Evolutionary conservation across 768 basidiomycete genomes (phyloP), one percentile per base, ranked within the genome.

Genomic region (Gelatoporia subvermispora): DNA sequence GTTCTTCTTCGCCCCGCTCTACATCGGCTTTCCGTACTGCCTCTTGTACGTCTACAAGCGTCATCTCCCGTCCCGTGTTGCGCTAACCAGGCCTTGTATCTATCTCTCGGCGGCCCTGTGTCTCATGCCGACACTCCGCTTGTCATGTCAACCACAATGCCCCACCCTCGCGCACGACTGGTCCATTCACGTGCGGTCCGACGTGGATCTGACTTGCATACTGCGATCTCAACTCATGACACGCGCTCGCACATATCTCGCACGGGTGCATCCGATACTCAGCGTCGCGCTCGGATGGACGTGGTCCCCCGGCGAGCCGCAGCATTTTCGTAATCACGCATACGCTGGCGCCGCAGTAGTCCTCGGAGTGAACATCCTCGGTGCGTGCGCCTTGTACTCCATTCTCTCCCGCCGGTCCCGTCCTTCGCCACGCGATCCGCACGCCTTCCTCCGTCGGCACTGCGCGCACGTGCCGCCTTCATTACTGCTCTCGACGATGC

Each of bases 261-360:
- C 24, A 8, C 4, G 40, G 3, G 16, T 2, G 2, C n/a, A 8
- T 46, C n/a, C n/a, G n/a, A n/a, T n/a, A n/a, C 17, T n/a, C 41
- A 88, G 86, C 66, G 72, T 95, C 42, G 78, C 81, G 0, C 75
- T 94, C 2, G 79, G 81, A 3, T 78, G 88, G 52, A 72, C 74
- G 0, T 84, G 82, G 64, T 65, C 68, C 3, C 77, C 79, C 0
- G 74, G 75, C 11, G 67, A 73, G 8, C 78, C 75, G 1, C 65
- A 76, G 41, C 74, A 85, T 53, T 81, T 81, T 35, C 68, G 63
- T 1, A 76, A 74, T 43, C 78, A 87, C 52, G 73, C 82, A 1
- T 91, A 85, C 81, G 72, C 83, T 0, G 92, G 85, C 0, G 82
- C 93, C 39, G 81, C 76, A 2, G 79, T 84, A 18, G 68, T 92